Evolutionary conservation across 305 asterid genomes (phyloP), one percentile per base, ranked within the genome.

Genomic region (Euphrasia arctica): DNA sequence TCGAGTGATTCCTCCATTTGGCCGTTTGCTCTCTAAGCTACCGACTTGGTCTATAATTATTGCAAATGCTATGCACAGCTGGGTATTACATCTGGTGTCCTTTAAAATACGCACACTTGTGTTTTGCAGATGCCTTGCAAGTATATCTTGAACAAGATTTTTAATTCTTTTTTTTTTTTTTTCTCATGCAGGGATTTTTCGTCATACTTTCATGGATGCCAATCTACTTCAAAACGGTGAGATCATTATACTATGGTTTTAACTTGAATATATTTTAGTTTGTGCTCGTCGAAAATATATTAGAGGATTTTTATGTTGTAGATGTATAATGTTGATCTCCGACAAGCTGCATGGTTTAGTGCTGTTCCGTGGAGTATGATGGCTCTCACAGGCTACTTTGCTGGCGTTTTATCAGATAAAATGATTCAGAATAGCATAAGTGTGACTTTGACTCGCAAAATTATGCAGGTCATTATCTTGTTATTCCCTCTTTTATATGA

Each of bases 131-230:
- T 72, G 49, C 58, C 60, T 65, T 36, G 69, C 67, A 56, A 52
- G 51, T 64, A 52, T 70, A 39, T 29, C 32, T 47, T n/a, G 62
- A 58, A 27, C 49, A 29, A 34, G 41, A 65, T 34, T 74, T 72
- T 22, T 22, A 25, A 0, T 25, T n/a, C 4, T 18, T 9, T 32
- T 4, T 69, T 73, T 34, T 58, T 59, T 66, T 64, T 18, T 18
- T 18, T 18, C 66, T 64, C 65, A 48, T 82, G 85, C 83, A 92
- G 96, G 98, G 98, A 5, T 89, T 92, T 75, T 89, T 92, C 71
- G 95, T 92, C 57, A 81, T 92, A 74, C 93, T 92, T 64, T 87
- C 98, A 39, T 92, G 98, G 98, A 92, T 89, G 97, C 97, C 98
- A 64, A 87, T 92, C 63, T 92, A 92, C 83, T 92, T 92, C 83